These are phyloP conservation scores for Rostrohypoxylon terebratum DNA, from an alignment of 495 filamentous ascomycete species.

Conservation along the genomic window DNA sequence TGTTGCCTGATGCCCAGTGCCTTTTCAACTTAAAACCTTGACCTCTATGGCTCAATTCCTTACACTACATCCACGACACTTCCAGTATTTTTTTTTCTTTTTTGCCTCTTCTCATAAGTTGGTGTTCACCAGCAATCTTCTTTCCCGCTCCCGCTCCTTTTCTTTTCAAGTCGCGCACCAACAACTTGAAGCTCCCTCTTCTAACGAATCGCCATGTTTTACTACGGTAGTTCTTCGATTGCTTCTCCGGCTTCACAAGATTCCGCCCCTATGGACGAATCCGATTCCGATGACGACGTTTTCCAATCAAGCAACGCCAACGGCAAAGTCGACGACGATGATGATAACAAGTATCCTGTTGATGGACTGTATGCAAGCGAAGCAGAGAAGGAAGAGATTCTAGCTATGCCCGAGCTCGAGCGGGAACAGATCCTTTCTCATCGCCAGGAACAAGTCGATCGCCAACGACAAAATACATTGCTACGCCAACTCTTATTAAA, in stretches of 20 bases:
- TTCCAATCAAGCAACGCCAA: slow-evolving; percentile 52
- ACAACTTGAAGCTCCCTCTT: not conserved
- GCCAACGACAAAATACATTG: slow-evolving; percentile 81
- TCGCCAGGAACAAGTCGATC: slow-evolving; percentile 83
- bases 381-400: slow-evolving; percentile 83
- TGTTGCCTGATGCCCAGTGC: not conserved
- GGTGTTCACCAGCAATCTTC: not conserved
- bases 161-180: slow-evolving; percentile 1
- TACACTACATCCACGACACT: not conserved
- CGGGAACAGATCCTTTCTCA: slow-evolving; percentile 91
- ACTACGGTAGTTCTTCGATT: slow-evolving; percentile 28
- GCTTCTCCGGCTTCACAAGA: slow-evolving; percentile 80
- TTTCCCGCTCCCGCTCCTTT: not conserved
- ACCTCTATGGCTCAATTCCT: not conserved
- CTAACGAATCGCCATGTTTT: slow-evolving; percentile 20
- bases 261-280: slow-evolving; percentile 91
- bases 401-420: slow-evolving; percentile 88
- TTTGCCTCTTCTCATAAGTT: slow-evolving; percentile 2
- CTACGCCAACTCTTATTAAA: slow-evolving; percentile 77
- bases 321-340: slow-evolving; percentile 66
- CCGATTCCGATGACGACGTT: slow-evolving; percentile 77
- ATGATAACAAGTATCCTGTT: slow-evolving; percentile 81
- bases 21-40: not conserved
- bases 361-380: slow-evolving; percentile 86
- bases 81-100: not conserved